phyloP scores from a whole-genome alignment of 169 alveolate genomes.

The Babesia ovata region DNA sequence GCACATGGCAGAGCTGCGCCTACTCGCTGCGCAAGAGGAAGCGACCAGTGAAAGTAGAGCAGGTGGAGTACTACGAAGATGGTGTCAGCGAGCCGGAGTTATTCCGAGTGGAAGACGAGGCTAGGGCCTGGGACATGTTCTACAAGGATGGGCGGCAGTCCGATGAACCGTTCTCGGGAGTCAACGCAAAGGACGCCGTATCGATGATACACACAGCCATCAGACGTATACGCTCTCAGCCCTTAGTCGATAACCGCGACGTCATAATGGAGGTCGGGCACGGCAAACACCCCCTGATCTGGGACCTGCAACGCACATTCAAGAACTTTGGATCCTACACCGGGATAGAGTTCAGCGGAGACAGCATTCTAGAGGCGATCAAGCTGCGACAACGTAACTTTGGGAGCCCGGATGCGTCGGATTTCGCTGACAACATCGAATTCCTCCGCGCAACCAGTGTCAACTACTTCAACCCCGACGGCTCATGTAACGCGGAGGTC shows the following conservation, averaged over 20 bases:
- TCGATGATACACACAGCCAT: constrained; percentile 34
- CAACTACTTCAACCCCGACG: constrained; percentile 58
- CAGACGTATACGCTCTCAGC: constrained; percentile 2
- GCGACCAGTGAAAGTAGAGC: not conserved
- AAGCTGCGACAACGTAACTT: constrained; percentile 9
- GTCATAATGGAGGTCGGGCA: constrained; percentile 76
- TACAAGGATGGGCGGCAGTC: constrained; percentile 36
- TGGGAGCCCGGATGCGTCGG: not conserved
- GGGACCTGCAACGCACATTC: constrained; percentile 64
- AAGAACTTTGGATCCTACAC: constrained; percentile 13
- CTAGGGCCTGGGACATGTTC: constrained; percentile 61
- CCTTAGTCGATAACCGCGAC: constrained; percentile 44
- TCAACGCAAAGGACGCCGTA: constrained; percentile 55
- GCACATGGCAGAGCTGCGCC: constrained; percentile 1
- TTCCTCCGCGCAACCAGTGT: constrained; percentile 47
- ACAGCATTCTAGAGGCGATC: constrained; percentile 69
- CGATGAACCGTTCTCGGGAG: constrained; percentile 64
- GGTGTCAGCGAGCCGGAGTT: not conserved
- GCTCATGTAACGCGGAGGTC: constrained; percentile 32
- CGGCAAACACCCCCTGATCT: constrained; percentile 77
- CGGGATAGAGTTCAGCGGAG: constrained; percentile 73
- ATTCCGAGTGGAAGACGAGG: constrained; percentile 55
- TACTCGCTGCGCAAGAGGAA: constrained; percentile 19
- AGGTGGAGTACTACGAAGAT: not conserved
- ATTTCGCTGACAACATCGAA: constrained; percentile 38